A percentile compares a stretch with the other conserved stretches of the same genome.
phyloP scores from a whole-genome alignment of 1,139 yeast genomes.

The Debaryomycetaceae sp. region DNA sequence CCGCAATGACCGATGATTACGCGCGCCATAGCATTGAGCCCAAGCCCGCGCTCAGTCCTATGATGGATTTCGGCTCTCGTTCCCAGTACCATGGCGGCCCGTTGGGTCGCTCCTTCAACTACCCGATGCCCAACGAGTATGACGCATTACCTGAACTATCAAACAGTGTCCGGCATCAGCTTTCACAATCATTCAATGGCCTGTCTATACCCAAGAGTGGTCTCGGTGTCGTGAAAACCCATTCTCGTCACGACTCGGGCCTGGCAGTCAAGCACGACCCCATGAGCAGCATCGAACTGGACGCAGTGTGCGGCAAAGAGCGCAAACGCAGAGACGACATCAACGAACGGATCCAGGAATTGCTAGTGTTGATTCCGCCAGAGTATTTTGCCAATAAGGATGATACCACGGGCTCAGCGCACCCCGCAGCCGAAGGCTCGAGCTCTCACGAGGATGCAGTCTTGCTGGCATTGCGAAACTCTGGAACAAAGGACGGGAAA shows the following conservation, averaged over 20 bases:
- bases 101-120: too few relatives aligned
- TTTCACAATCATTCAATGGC: slow-evolving; percentile 30
- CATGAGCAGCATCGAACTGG: slow-evolving; percentile 15
- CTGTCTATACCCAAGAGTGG: too few relatives aligned
- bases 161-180: slow-evolving; percentile 29
- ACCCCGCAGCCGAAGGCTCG: slow-evolving; percentile 3
- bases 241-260: too few relatives aligned
- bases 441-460: slow-evolving; percentile 9
- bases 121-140: too few relatives aligned
- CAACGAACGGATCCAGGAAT: slow-evolving; percentile 80
- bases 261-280: too few relatives aligned
- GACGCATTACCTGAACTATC: slow-evolving; percentile 23
- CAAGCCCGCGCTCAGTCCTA: too few relatives aligned
- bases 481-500: slow-evolving; percentile 76
- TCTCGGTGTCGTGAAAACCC: too few relatives aligned
- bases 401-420: slow-evolving; percentile 3
- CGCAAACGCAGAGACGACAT: slow-evolving; percentile 79
- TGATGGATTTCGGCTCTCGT: too few relatives aligned
- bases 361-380: slow-evolving; percentile 58
- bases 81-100: too few relatives aligned
- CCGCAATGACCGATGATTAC: too few relatives aligned
- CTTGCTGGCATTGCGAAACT: slow-evolving; percentile 30
- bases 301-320: slow-evolving; percentile 35
- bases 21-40: too few relatives aligned
- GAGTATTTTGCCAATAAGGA: slow-evolving; percentile 34